Percentiles rank a stretch among this genome's conserved stretches.
Conservation (phyloP, 2,329 filamentous ascomycete genomes). For the Penicillium sp. region DNA sequence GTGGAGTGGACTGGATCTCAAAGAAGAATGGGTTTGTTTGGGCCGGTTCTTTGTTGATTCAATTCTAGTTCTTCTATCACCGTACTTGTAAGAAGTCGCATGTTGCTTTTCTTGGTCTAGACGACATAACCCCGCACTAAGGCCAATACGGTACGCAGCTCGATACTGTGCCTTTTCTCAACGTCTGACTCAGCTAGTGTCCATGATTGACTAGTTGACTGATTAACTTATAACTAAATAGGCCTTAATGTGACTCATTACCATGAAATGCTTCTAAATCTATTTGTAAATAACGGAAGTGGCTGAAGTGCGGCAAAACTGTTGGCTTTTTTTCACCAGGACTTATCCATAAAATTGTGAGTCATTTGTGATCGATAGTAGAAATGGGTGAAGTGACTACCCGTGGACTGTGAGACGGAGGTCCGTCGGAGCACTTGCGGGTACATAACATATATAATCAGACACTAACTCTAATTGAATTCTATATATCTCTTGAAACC, state of each 20-base stretch:
- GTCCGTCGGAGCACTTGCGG: not conserved
- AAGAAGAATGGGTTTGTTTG: no score
- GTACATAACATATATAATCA: not conserved
- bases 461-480: not conserved
- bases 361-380: not conserved
- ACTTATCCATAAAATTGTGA: not conserved
- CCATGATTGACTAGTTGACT: not conserved
- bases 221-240: no score
- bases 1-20: no score
- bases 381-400: not conserved
- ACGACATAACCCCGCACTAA: not conserved
- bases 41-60: no score
- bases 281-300: not conserved
- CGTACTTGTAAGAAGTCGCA: no score
- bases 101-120: not conserved
- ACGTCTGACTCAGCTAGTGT: not conserved
- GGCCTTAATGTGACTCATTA: not conserved
- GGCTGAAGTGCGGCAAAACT: not conserved
- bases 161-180: not conserved
- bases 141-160: not conserved
- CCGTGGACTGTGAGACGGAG: not conserved
- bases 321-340: not conserved
- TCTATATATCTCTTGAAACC: no score
- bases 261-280: not conserved
- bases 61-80: no score